Conservation (phyloP, 768 basidiomycete species). For the Asterophora parasitica region DNA sequence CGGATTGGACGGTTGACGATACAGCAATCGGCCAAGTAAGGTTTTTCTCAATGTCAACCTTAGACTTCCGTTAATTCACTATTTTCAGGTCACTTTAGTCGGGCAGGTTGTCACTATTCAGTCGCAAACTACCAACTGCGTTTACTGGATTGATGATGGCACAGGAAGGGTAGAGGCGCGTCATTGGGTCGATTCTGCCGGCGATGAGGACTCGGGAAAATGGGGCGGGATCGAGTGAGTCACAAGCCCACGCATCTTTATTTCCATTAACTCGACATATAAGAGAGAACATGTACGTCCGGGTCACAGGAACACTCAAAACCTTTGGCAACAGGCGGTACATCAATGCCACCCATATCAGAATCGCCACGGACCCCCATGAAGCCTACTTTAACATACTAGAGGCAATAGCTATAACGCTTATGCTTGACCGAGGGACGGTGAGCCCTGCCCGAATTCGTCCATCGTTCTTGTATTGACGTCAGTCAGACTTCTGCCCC, state of each 20-base stretch:
- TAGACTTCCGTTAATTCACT: background rate
- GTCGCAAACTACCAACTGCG: slow-evolving; percentile 72
- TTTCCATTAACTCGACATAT: slow-evolving; percentile 1
- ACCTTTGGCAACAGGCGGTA: slow-evolving; percentile 77
- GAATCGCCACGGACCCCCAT: slow-evolving; percentile 60
- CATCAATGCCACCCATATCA: slow-evolving; percentile 74
- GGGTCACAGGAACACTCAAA: slow-evolving; percentile 79
- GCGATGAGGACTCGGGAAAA: slow-evolving; percentile 49
- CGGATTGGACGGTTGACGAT: slow-evolving; percentile 83
- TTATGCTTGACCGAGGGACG: slow-evolving; percentile 62
- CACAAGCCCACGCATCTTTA: background rate
- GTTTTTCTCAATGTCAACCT: background rate
- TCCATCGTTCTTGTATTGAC: background rate
- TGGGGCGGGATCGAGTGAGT: slow-evolving; percentile 44
- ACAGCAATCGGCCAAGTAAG: slow-evolving; percentile 74
- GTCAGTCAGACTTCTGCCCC: slow-evolving; percentile 27
- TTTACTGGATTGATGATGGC: slow-evolving; percentile 82
- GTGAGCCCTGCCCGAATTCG: slow-evolving; percentile 32
- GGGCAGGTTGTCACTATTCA: slow-evolving; percentile 68
- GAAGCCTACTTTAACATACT: slow-evolving; percentile 82
- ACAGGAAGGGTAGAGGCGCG: slow-evolving; percentile 74
- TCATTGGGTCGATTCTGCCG: slow-evolving; percentile 73
- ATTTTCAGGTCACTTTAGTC: slow-evolving; percentile 61
- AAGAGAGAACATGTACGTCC: slow-evolving; percentile 76
- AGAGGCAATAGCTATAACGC: slow-evolving; percentile 66